These are phyloP conservation scores for Styphnolobium japonicum DNA, from an alignment of 306 rosid genomes.

Conservation along the genomic window DNA sequence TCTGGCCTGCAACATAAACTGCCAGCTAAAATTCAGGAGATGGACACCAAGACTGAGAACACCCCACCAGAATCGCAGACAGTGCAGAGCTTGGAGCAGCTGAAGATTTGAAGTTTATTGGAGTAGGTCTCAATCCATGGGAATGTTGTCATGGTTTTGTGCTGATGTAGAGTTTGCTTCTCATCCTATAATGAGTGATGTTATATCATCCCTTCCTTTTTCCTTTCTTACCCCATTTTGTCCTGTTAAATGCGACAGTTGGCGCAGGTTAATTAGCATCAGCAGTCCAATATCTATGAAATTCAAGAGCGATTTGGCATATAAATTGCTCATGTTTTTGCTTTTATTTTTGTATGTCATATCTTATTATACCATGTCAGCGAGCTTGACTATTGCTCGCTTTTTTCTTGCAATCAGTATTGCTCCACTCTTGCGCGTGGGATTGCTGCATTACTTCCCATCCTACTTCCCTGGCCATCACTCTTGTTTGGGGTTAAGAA, in stretches of 20 bases:
- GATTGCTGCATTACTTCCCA: not conserved
- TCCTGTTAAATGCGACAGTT: slow-evolving; percentile 59
- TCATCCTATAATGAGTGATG: slow-evolving; percentile 54
- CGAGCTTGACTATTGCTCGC: slow-evolving; percentile 13
- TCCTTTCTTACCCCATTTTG: slow-evolving; percentile 40
- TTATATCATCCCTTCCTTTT: slow-evolving; percentile 36
- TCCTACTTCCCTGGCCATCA: not conserved
- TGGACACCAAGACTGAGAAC: slow-evolving; percentile 32
- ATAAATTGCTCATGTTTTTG: slow-evolving; percentile 25
- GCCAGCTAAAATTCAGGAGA: slow-evolving; percentile 42
- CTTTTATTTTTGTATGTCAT: slow-evolving; percentile 19
- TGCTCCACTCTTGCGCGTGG: not conserved
- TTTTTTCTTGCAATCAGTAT: not conserved
- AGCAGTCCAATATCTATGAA: slow-evolving; percentile 46
- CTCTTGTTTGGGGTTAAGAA: not conserved
- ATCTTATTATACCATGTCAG: slow-evolving; percentile 19
- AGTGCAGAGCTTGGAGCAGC: slow-evolving; percentile 52
- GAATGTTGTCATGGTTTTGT: slow-evolving; percentile 56
- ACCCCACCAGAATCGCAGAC: slow-evolving; percentile 42
- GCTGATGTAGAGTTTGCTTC: slow-evolving; percentile 42
- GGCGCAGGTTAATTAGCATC: slow-evolving; percentile 61
- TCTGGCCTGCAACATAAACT: slow-evolving; percentile 25
- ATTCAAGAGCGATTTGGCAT: slow-evolving; percentile 41
- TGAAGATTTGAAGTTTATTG: slow-evolving; percentile 58
- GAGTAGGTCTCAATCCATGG: slow-evolving; percentile 36